Conservation (phyloP, 768 basidiomycete genomes). For the Agaricus blazei region DNA sequence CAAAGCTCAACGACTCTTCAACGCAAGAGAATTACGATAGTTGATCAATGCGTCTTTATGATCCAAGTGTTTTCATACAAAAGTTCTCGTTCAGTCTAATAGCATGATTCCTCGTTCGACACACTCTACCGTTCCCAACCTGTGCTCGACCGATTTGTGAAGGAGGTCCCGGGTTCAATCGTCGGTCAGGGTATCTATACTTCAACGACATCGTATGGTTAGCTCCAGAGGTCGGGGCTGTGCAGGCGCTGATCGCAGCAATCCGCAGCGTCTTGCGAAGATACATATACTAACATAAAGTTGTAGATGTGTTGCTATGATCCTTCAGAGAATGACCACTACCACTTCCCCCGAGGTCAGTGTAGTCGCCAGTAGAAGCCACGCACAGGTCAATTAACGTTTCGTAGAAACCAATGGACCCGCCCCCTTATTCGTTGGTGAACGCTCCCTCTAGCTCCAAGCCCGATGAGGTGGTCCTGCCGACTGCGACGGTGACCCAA, state of each 20-base stretch:
- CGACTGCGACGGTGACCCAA: conserved; percentile 23
- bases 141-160: conserved; percentile 24
- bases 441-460: too few relatives aligned
- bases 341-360: neutral
- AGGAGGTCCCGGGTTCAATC: conserved; percentile 81
- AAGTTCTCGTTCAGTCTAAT: conserved; percentile 29
- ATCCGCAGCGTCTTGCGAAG: neutral
- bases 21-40: too few relatives aligned
- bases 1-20: too few relatives aligned
- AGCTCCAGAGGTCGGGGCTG: too few relatives aligned
- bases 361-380: neutral
- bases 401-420: conserved; percentile 12
- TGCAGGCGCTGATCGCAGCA: neutral
- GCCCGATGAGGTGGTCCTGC: neutral
- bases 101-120: conserved; percentile 66
- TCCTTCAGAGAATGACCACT: conserved; percentile 5
- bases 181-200: conserved; percentile 52
- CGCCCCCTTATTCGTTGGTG: conserved; percentile 19
- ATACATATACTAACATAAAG: conserved; percentile 2
- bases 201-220: conserved; percentile 12
- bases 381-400: neutral
- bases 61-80: too few relatives aligned
- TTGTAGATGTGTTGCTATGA: neutral
- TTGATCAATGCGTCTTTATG: too few relatives aligned
- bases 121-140: neutral